A percentile compares a stretch with the other conserved stretches of the same genome.
Evolutionary conservation across 176 grass and related monocot genomes (phyloP).

Genomic region (Panicum miliaceum): DNA sequence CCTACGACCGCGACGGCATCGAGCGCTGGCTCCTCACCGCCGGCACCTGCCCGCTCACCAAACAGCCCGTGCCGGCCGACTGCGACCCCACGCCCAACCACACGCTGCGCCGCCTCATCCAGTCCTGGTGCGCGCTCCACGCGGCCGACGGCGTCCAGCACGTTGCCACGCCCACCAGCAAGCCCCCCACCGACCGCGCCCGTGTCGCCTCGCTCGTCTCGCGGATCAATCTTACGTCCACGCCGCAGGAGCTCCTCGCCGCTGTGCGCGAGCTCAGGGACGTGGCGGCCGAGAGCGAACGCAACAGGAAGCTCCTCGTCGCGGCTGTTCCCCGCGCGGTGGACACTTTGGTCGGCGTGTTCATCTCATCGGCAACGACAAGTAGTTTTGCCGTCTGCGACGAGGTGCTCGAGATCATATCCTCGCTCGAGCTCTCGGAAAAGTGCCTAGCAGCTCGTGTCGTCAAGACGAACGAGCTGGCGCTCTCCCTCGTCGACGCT

Average conservation of each 20-base stretch:
- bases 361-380: neutral
- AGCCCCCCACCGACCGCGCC: constrained; percentile 29
- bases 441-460: constrained; percentile 26
- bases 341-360: constrained; percentile 14
- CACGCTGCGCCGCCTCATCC: constrained; percentile 80
- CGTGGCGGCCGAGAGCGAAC: constrained; percentile 49
- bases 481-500: constrained; percentile 12
- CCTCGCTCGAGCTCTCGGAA: constrained; percentile 50
- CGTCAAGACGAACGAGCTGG: constrained; percentile 25
- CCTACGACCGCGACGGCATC: constrained; percentile 88
- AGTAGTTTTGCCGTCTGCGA: constrained; percentile 25
- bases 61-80: constrained; percentile 55
- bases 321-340: constrained; percentile 30
- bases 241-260: neutral
- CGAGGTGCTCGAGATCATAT: constrained; percentile 52
- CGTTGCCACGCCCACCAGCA: constrained; percentile 40
- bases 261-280: constrained; percentile 54
- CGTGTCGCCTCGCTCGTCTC: constrained; percentile 42
- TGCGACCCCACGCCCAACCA: constrained; percentile 80
- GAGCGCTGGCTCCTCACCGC: constrained; percentile 74
- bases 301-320: constrained; percentile 43
- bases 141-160: constrained; percentile 32
- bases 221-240: neutral
- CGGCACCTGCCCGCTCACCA: constrained; percentile 74
- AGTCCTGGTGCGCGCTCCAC: constrained; percentile 66